Base-by-base conservation (phyloP, 768 basidiomycete species). In the Xerocomus brunneocitrinus region DNA sequence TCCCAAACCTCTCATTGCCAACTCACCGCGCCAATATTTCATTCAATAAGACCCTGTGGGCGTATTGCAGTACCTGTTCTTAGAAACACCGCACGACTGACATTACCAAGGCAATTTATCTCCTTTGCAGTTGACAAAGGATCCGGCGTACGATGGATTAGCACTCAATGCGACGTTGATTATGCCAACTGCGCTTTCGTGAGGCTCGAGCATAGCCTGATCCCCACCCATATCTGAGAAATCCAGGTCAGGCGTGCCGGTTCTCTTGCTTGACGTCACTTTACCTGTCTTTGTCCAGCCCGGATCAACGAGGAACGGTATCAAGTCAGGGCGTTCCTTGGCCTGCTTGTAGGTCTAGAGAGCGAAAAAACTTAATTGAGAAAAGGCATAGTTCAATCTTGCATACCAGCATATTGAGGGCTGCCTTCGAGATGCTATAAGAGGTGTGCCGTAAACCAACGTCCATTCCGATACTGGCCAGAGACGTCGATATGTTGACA, bases 221-320 rank as follows among this genome's bases (percentile, higher is more conserved):
- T 50, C 55, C 1, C 71, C 72, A 13, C 71, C 72, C 73, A 74
- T 70, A 28, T 69, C 74, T 71, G 48, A 42, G 6, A 24, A 13
- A 41, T 5, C 25, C 5, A 49, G 4, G 28, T 54, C 25, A 54
- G 46, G 25, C 39, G 14, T 5, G 5, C 10, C 1, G n/a, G 8
- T 36, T 19, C 19, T 19, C 4, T 4, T 27, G 28, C 1, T 19
- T 47, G 27, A 35, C 8, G 3, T 36, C 14, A 56, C 14, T 59
- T 55, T 35, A 71, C 73, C 67, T 28, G 71, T 73, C 60, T 74
- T 72, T 8, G 73, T 71, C 73, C 74, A 74, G 19, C 73, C 73
- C 5, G 74, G 73, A 42, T 71, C 69, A 8, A 72, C 28, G 19
- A 66, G 62, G 34, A 73, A 58, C 1, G 62, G 56, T 7, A 70